Percentiles rank a stretch among this genome's conserved stretches.
phyloP scores from a whole-genome alignment of 2,329 filamentous ascomycete genomes.

The Aureobasidium zeae region DNA sequence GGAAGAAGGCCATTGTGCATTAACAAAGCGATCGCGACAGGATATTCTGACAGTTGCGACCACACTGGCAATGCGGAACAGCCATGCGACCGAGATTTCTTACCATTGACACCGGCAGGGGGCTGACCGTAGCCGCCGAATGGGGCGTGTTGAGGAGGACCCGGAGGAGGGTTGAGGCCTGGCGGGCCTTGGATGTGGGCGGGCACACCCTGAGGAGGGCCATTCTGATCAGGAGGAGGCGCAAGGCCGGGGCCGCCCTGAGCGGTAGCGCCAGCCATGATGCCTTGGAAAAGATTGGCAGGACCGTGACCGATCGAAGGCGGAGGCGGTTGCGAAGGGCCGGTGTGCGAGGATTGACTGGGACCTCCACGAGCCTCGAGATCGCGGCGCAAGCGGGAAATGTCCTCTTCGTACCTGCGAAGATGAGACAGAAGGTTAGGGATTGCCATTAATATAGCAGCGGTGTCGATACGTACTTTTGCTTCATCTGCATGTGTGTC shows the following conservation, averaged over 20 bases:
- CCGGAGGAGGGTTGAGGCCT: slow-evolving; percentile 47
- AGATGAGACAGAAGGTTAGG: slow-evolving; percentile 21
- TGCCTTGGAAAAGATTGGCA: slow-evolving; percentile 86
- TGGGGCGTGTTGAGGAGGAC: slow-evolving; percentile 57
- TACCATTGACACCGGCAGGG: slow-evolving; percentile 55
- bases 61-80: no score
- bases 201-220: slow-evolving; percentile 49
- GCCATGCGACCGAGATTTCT: no score
- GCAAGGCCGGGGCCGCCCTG: slow-evolving; percentile 80
- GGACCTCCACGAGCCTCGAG: slow-evolving; percentile 63
- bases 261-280: slow-evolving; percentile 80
- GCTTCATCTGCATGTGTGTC: slow-evolving; percentile 76
- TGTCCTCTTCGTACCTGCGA: slow-evolving; percentile 90
- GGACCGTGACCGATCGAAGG: slow-evolving; percentile 77
- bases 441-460: no score
- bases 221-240: slow-evolving; percentile 54
- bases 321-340: slow-evolving; percentile 74
- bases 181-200: slow-evolving; percentile 64
- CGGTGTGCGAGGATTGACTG: slow-evolving; percentile 58
- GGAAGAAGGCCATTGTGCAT: no score
- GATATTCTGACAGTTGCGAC: no score
- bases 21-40: no score
- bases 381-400: slow-evolving; percentile 75
- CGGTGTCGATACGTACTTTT: slow-evolving; percentile 59
- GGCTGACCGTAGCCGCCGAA: slow-evolving; percentile 56